phyloP scores from a whole-genome alignment of 2,329 filamentous ascomycete genomes.

The Trichophyton verrucosum region DNA sequence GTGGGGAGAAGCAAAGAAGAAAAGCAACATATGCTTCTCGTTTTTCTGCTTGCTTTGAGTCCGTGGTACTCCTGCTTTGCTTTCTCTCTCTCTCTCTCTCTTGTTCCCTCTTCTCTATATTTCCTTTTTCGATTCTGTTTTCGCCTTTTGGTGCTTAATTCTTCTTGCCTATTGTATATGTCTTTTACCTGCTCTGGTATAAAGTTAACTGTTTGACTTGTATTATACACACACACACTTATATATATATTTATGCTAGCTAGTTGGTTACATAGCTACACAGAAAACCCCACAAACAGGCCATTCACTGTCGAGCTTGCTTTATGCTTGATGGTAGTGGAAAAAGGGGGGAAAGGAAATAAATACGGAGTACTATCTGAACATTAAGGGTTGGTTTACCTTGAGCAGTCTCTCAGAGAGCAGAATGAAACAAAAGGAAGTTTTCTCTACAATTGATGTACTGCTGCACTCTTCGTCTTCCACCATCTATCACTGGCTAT shows the following conservation, averaged over 20 bases:
- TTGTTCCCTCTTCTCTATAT: background rate
- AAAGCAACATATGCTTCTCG: background rate
- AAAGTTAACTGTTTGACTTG: background rate
- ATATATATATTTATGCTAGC: background rate
- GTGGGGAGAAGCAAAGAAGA: background rate
- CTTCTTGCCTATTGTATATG: conserved; percentile 2
- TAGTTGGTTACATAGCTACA: conserved; percentile 2
- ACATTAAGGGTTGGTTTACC: background rate
- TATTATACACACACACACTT: background rate
- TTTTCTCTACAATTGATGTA: background rate
- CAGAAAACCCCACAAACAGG: background rate
- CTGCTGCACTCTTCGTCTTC: background rate
- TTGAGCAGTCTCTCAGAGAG: background rate
- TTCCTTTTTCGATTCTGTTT: background rate
- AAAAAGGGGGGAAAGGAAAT: background rate
- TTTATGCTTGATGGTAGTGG: background rate
- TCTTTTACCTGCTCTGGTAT: background rate
- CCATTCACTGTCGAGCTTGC: background rate
- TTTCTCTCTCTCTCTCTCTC: background rate
- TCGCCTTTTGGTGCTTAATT: background rate
- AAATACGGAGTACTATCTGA: background rate
- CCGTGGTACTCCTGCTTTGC: background rate
- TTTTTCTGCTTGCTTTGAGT: background rate
- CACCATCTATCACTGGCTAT: background rate
- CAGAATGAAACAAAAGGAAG: background rate